Base-by-base conservation (phyloP, 768 basidiomycete genomes). In the Strobilomyces confusus region DNA sequence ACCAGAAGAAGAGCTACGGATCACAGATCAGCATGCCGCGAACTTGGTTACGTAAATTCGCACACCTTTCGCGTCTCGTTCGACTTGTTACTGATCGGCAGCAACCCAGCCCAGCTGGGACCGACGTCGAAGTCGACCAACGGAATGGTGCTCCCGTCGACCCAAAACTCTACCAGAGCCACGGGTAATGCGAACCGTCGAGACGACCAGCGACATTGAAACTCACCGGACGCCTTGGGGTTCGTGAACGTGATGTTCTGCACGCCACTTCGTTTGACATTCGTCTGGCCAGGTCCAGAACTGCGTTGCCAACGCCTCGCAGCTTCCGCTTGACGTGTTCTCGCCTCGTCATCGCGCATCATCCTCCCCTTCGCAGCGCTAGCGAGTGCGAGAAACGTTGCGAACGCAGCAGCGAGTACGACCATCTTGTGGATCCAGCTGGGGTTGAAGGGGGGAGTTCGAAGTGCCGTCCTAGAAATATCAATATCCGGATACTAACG, bases 1-100 rank as follows among this genome's bases (percentile, higher is more conserved):
- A 85, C 87, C 88, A 89, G 72, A 90, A 90, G 73, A 85, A 90
- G 15, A 89, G 77, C 86, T 89, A 49, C 0, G 33, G 5, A 17
- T 12, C 13, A n/a, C 26, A 14, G 5, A n/a, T 51, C 29, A 46
- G 17, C 17, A 26, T 48, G 4, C 20, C 20, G 2, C 13, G 11
- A 42, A 9, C 19, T 2, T 22, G 19, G 12, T 2, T 9, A 8
- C 9, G 2, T 2, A 9, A 1, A 22, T 5, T 5, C 25, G 20
- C 47, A 22, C 20, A 84, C 86, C 78, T 89, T 76, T 41, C 87
- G 78, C 6, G 84, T 86, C 69, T 90, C 88, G 43, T 85, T 74
- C 11, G 74, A 37, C 9, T 74, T 69, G 30, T 66, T 63, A 56
- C 85, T 88, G 49, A 90, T 89, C 3, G 88, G 88, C 48, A 90